phyloP scores from a whole-genome alignment of 495 filamentous ascomycete species.

The Podospora conica region DNA sequence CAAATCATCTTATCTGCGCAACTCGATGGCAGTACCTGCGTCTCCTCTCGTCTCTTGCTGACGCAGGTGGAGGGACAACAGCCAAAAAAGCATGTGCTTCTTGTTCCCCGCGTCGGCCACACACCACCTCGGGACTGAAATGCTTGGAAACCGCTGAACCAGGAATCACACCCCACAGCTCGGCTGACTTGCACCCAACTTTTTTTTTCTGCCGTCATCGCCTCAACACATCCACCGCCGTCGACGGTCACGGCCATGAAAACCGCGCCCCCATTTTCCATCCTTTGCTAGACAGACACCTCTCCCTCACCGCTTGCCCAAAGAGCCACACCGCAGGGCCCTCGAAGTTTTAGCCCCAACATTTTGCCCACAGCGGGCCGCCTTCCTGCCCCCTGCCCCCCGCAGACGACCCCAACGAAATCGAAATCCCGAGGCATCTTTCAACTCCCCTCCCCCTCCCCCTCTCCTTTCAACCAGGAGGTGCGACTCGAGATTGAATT shows the following conservation, averaged over 20 bases:
- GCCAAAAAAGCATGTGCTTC: not conserved
- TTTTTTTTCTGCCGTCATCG: constrained; percentile 9
- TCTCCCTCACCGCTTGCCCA: not conserved
- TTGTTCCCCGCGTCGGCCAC: not conserved
- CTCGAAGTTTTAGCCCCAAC: not conserved
- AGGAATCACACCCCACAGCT: not conserved
- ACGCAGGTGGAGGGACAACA: too few species aligned
- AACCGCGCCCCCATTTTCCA: not conserved
- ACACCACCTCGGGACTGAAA: constrained; percentile 1
- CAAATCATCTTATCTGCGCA: too few species aligned
- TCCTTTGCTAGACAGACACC: not conserved
- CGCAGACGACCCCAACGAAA: not conserved
- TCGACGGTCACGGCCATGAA: too few species aligned
- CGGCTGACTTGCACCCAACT: not conserved
- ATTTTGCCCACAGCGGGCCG: not conserved
- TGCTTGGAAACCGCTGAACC: not conserved
- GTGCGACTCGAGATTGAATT: not conserved
- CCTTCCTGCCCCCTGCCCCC: not conserved
- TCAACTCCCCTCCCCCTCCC: not conserved
- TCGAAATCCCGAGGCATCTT: not conserved
- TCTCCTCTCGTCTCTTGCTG: too few species aligned
- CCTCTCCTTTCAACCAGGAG: not conserved
- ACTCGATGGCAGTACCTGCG: too few species aligned
- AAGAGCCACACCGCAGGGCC: not conserved
- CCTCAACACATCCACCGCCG: not conserved